Conservation (phyloP, 805 yeast genomes). For the Yarrowia sp. region DNA sequence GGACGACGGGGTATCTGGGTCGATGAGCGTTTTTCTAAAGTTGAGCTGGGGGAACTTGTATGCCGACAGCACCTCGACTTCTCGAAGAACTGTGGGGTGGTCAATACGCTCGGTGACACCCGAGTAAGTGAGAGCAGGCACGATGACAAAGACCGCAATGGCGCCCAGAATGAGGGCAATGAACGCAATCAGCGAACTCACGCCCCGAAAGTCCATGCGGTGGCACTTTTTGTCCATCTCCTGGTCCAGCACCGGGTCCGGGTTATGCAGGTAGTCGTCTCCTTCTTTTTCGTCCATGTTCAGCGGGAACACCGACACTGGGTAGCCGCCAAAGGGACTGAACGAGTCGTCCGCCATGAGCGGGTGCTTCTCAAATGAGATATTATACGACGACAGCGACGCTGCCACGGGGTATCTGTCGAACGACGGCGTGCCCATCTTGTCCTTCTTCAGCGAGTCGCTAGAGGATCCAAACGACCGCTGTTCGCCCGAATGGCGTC, state of each 20-base stretch:
- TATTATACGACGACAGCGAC: constrained; percentile 5
- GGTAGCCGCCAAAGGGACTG: constrained; percentile 94
- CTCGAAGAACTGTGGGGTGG: constrained; percentile 75
- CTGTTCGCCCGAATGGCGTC: neutral
- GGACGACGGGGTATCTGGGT: constrained; percentile 71
- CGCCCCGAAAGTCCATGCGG: constrained; percentile 51
- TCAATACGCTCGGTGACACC: constrained; percentile 79
- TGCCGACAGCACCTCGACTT: constrained; percentile 83
- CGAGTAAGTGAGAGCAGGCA: constrained; percentile 75
- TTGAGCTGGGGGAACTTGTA: constrained; percentile 88
- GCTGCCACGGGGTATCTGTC: constrained; percentile 34
- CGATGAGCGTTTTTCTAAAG: constrained; percentile 65
- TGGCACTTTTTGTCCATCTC: constrained; percentile 62
- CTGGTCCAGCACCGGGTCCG: constrained; percentile 93
- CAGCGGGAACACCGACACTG: constrained; percentile 89
- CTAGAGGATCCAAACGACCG: constrained; percentile 22
- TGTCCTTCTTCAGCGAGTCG: constrained; percentile 5
- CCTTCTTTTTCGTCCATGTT: constrained; percentile 91
- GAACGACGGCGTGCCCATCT: constrained; percentile 22
- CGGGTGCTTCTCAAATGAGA: constrained; percentile 40
- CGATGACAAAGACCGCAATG: constrained; percentile 72
- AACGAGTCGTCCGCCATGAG: constrained; percentile 47
- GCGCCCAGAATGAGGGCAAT: constrained; percentile 65
- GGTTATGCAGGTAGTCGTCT: constrained; percentile 94
- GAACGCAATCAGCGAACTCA: constrained; percentile 52